Percentiles rank a stretch among this genome's conserved stretches.
phyloP scores from a whole-genome alignment of 2,329 filamentous ascomycete genomes.

The Coniochaeta sp. region DNA sequence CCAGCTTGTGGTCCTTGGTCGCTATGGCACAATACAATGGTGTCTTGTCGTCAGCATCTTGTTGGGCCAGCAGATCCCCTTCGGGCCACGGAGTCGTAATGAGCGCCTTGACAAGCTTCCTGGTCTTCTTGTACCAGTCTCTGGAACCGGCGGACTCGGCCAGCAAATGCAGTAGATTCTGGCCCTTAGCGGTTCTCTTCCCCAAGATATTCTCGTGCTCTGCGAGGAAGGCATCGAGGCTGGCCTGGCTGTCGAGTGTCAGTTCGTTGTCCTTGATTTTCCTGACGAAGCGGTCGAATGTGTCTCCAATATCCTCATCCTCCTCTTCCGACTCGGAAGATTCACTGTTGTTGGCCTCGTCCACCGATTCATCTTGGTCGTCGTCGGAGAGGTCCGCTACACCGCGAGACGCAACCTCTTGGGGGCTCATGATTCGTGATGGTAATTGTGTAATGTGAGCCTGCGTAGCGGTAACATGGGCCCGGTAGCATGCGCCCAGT shows the following conservation, averaged over 20 bases:
- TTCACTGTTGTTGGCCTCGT: background rate
- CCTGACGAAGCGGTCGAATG: background rate
- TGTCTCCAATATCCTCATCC: background rate
- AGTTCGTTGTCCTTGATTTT: background rate
- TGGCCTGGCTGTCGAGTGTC: background rate
- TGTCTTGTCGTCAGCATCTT: conserved; percentile 10
- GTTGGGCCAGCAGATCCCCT: conserved; percentile 5
- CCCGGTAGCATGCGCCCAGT: too few species aligned
- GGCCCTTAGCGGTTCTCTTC: background rate
- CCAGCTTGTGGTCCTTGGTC: conserved; percentile 7
- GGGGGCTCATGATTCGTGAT: background rate
- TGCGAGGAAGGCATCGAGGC: background rate
- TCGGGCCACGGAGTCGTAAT: background rate
- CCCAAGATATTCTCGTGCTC: background rate
- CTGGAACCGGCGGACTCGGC: background rate
- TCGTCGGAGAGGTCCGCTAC: background rate
- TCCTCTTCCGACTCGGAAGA: background rate
- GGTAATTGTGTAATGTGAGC: background rate
- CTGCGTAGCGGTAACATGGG: too few species aligned
- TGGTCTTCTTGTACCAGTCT: background rate
- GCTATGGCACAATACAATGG: conserved; percentile 12
- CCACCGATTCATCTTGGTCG: background rate
- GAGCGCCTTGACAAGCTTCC: background rate
- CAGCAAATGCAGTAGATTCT: background rate
- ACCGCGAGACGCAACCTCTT: background rate